Evolutionary conservation across 441 rosid genomes (phyloP).

Genomic region (Breynia disticha): DNA sequence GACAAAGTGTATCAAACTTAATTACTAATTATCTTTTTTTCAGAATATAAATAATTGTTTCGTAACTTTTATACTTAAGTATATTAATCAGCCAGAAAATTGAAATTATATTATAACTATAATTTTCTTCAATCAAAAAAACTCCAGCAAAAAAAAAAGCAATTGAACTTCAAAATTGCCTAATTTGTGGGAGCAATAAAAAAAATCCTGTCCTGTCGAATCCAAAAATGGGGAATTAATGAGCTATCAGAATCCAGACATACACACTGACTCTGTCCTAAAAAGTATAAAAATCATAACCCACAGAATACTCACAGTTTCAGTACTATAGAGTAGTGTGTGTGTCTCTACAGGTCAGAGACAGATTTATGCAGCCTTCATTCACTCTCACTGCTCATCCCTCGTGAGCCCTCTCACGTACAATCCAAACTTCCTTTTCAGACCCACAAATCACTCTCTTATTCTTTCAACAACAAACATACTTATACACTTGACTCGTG

Average conservation of each 20-base stretch:
- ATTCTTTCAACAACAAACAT: constrained; percentile 10
- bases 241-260: constrained; percentile 1
- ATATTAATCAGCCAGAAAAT: no score
- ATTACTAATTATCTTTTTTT: no score
- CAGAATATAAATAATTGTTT: no score
- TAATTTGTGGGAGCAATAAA: neutral
- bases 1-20: no score
- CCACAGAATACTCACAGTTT: constrained; percentile 11
- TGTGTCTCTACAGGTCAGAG: neutral
- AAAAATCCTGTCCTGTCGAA: no score
- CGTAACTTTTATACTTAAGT: no score
- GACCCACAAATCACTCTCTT: constrained; percentile 19
- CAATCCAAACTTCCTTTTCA: constrained; percentile 7
- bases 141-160: no score
- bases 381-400: constrained; percentile 45
- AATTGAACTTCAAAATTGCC: no score
- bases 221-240: constrained; percentile 12
- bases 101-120: no score
- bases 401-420: constrained; percentile 28
- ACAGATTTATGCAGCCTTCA: constrained; percentile 25
- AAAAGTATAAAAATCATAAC: constrained; percentile 15
- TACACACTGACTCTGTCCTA: neutral
- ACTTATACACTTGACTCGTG: neutral
- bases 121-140: no score
- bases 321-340: neutral